phyloP scores from a whole-genome alignment of 129 eudicot species.

The Lonicera japonica region DNA sequence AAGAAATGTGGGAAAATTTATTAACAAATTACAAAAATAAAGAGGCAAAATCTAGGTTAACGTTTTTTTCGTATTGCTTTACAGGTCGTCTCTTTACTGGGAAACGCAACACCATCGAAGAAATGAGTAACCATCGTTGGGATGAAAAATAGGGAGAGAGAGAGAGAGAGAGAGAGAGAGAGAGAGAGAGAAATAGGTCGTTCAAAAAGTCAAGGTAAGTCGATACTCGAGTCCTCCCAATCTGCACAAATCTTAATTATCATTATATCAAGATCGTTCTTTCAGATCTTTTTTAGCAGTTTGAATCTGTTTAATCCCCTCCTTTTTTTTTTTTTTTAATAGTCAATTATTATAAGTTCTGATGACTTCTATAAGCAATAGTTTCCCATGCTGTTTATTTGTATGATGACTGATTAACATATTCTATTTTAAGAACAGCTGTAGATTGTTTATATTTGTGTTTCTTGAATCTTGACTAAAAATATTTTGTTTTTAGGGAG shows the following conservation, averaged over 20 bases:
- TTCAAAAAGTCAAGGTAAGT: slow-evolving; percentile 12
- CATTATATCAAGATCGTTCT: neutral
- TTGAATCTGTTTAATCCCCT: neutral
- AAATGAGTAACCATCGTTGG: no score
- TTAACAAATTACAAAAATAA: no score
- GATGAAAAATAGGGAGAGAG: neutral
- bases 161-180: neutral
- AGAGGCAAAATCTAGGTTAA: no score
- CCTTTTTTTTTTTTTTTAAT: neutral
- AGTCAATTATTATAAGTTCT: no score
- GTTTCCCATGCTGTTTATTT: neutral
- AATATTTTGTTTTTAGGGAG: no score
- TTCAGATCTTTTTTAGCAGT: slow-evolving; percentile 1
- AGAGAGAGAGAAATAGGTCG: neutral
- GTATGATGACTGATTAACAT: neutral
- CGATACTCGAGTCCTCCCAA: neutral
- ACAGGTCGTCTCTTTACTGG: no score
- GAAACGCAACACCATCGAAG: no score
- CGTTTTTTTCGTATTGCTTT: no score
- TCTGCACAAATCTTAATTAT: neutral
- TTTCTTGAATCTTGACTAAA: no score
- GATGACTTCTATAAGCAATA: neutral
- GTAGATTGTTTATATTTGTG: no score
- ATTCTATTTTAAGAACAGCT: no score
- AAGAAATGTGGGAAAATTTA: no score